Evolutionary conservation across 2,329 filamentous ascomycete genomes (phyloP).

Genomic region (Fusarium newnesense): DNA sequence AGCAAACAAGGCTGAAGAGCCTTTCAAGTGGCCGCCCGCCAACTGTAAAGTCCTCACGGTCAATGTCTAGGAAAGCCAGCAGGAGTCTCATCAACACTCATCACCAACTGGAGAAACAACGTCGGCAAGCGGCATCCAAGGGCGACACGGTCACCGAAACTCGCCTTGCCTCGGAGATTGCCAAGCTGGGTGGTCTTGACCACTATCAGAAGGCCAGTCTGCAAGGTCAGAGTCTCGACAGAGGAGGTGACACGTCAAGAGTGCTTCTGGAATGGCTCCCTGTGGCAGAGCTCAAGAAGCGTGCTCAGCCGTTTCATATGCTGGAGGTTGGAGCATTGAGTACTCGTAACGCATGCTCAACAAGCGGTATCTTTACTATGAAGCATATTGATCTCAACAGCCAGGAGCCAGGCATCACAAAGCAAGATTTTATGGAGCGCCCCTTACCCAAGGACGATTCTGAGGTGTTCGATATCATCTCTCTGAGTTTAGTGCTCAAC

Average conservation of each 20-base stretch:
- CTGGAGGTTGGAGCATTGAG: slow-evolving; percentile 92
- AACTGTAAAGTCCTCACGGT: slow-evolving; percentile 60
- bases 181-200: slow-evolving; percentile 68
- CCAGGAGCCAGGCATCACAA: slow-evolving; percentile 80
- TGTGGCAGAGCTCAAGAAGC: slow-evolving; percentile 41
- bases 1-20: slow-evolving; percentile 58
- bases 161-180: slow-evolving; percentile 63
- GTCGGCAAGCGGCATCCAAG: slow-evolving; percentile 62
- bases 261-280: slow-evolving; percentile 72
- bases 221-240: slow-evolving; percentile 72
- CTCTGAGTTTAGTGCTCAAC: slow-evolving; percentile 91
- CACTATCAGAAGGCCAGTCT: slow-evolving; percentile 75
- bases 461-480: slow-evolving; percentile 87
- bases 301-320: slow-evolving; percentile 63
- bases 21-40: slow-evolving; percentile 65
- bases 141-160: slow-evolving; percentile 62
- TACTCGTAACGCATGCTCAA: slow-evolving; percentile 84
- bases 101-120: slow-evolving; percentile 72
- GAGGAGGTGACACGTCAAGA: slow-evolving; percentile 74
- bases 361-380: slow-evolving; percentile 75
- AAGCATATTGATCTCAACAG: slow-evolving; percentile 91
- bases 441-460: slow-evolving; percentile 71
- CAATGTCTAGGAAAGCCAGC: slow-evolving; percentile 73
- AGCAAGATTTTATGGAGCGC: slow-evolving; percentile 94
- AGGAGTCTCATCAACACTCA: slow-evolving; percentile 72